A percentile compares a stretch with the other conserved stretches of the same genome.
phyloP scores from a whole-genome alignment of 2,329 filamentous ascomycete species.

The Ophidiomyces ophidiicola region DNA sequence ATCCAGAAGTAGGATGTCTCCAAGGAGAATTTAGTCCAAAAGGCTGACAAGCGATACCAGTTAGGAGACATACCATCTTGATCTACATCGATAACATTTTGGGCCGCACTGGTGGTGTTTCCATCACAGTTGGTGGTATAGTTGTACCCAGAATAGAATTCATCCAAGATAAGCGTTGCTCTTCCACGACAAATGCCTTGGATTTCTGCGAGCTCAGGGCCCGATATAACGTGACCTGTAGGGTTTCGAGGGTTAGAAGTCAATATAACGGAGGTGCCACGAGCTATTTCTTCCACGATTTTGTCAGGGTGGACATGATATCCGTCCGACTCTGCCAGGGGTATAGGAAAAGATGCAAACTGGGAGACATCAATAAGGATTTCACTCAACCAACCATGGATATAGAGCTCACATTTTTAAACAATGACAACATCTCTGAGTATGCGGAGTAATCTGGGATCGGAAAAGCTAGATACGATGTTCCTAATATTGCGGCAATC shows the following conservation, averaged over 20 bases:
- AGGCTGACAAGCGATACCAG: not conserved
- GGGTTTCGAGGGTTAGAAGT: constrained; percentile 95
- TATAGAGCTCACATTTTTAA: constrained; percentile 55
- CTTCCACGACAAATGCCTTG: constrained; percentile 86
- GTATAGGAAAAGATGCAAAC: constrained; percentile 79
- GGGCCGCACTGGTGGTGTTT: constrained; percentile 72
- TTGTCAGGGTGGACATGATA: constrained; percentile 92
- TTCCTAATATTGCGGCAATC: constrained; percentile 86
- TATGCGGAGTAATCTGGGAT: constrained; percentile 94
- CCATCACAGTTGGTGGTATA: constrained; percentile 90
- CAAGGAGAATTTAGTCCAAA: constrained; percentile 11
- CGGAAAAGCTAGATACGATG: constrained; percentile 86
- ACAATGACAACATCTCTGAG: constrained; percentile 91
- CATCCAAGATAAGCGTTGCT: constrained; percentile 85
- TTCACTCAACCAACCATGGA: not conserved
- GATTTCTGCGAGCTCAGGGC: constrained; percentile 76
- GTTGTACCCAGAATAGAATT: constrained; percentile 95
- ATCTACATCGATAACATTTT: constrained; percentile 82
- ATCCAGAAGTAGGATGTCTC: constrained; percentile 84
- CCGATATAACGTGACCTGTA: constrained; percentile 74
- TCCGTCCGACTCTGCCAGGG: constrained; percentile 68
- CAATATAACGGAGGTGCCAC: constrained; percentile 75
- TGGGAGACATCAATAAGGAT: constrained; percentile 25
- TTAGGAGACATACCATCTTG: constrained; percentile 44
- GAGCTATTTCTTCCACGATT: constrained; percentile 79